Conservation (phyloP, 305 asterid genomes). For the Rubia peregrina region DNA sequence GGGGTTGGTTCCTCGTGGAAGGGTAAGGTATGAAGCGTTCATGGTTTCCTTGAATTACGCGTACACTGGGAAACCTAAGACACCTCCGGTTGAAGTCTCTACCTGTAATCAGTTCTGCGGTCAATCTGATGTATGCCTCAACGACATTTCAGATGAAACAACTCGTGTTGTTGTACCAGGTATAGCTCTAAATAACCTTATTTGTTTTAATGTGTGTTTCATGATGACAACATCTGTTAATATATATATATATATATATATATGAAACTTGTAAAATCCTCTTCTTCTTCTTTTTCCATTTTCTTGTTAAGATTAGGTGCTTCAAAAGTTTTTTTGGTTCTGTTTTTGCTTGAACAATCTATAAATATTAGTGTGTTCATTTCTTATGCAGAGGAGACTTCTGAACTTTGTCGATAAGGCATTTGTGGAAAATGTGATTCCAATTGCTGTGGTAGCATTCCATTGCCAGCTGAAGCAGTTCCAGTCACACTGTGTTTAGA, state of each 20-base stretch:
- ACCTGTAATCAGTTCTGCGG: slow-evolving; percentile 64
- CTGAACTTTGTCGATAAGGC: slow-evolving; percentile 52
- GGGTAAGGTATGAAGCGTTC: slow-evolving; percentile 54
- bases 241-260: no score
- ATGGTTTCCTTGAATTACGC: slow-evolving; percentile 55
- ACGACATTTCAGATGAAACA: slow-evolving; percentile 66
- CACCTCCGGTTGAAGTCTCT: slow-evolving; percentile 57
- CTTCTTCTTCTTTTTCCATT: background rate
- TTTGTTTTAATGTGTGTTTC: background rate
- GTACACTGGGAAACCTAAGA: slow-evolving; percentile 63
- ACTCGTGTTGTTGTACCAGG: slow-evolving; percentile 69
- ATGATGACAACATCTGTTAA: no score
- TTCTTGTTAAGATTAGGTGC: background rate
- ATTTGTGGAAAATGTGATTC: slow-evolving; percentile 52
- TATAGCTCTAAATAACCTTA: slow-evolving; percentile 4
- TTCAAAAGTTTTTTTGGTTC: no score
- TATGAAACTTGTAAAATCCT: background rate
- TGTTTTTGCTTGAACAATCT: background rate
- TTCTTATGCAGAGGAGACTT: slow-evolving; percentile 47
- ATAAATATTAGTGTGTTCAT: background rate
- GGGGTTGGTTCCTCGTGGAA: slow-evolving; percentile 43
- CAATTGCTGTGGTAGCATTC: slow-evolving; percentile 51
- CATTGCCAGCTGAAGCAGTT: slow-evolving; percentile 41
- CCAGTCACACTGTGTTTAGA: slow-evolving; percentile 35
- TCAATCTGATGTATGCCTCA: slow-evolving; percentile 80